These are phyloP conservation scores for Cystobasidium ongulense DNA, from an alignment of 768 basidiomycete species.

Conservation along the genomic window DNA sequence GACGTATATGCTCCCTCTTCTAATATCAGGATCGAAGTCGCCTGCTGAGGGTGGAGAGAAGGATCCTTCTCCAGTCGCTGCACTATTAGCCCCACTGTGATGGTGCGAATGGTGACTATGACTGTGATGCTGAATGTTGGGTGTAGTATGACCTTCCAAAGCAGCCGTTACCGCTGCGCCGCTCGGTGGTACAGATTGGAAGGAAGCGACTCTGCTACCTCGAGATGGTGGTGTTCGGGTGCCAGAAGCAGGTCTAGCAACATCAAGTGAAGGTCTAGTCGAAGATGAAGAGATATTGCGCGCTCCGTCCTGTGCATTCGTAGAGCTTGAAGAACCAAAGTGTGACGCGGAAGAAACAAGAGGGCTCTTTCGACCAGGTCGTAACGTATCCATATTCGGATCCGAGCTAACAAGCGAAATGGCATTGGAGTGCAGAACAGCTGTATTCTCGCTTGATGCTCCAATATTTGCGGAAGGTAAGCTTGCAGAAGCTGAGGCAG, in stretches of 20 bases:
- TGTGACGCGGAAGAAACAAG: not conserved
- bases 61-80: not conserved
- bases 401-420: not conserved
- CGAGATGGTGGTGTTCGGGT: constrained; percentile 2
- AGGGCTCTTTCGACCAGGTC: constrained; percentile 22
- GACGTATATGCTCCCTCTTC: constrained; percentile 22
- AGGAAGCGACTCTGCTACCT: not conserved
- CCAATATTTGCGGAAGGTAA: not conserved
- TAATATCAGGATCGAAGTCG: constrained; percentile 31
- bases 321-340: not conserved
- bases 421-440: not conserved
- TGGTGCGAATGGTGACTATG: not conserved
- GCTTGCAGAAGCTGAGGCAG: not conserved
- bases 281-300: not conserved
- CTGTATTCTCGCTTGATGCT: not conserved
- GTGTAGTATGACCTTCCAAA: not conserved
- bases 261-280: not conserved
- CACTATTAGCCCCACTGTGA: not conserved
- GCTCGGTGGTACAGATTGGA: not conserved
- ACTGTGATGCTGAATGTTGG: not conserved
- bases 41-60: constrained; percentile 28
- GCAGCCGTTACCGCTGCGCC: constrained; percentile 5
- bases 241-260: constrained; percentile 5
- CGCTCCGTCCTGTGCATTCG: not conserved
- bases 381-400: constrained; percentile 26